These are phyloP conservation scores for Funneliformis caledonium DNA, from an alignment of 371 early-diverging fungal species.

Conservation along the genomic window DNA sequence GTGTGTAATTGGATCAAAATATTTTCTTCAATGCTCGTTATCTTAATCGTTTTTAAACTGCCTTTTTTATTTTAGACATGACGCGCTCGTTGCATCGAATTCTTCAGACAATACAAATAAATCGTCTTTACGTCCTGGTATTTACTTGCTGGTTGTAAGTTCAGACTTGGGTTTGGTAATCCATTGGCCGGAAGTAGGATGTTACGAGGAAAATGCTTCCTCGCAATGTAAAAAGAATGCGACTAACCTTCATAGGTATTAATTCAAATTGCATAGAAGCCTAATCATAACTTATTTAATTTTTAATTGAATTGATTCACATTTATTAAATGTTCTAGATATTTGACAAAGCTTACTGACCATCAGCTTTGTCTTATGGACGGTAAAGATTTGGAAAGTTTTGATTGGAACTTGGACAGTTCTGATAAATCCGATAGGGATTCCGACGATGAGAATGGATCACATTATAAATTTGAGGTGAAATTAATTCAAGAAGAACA, in stretches of 20 bases:
- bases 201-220: slow-evolving; percentile 28
- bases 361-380: slow-evolving; percentile 30
- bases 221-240: slow-evolving; percentile 26
- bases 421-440: not conserved
- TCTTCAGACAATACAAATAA: not conserved
- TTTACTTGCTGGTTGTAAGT: slow-evolving; percentile 13
- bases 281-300: not conserved
- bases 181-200: slow-evolving; percentile 35
- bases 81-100: not conserved
- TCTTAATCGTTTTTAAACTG: not conserved
- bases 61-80: not conserved
- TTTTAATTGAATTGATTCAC: no score
- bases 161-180: not conserved
- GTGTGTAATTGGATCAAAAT: not conserved
- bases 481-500: slow-evolving; percentile 27
- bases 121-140: not conserved
- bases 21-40: not conserved
- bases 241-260: slow-evolving; percentile 31
- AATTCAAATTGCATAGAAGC: no score
- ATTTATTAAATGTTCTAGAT: not conserved
- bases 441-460: not conserved
- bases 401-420: slow-evolving; percentile 5
- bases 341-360: slow-evolving; percentile 26
- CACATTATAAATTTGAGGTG: slow-evolving; percentile 18
- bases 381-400: slow-evolving; percentile 12